Percentiles rank a stretch among this genome's conserved stretches.
These are phyloP conservation scores for Boletus rubropictus DNA, from an alignment of 768 basidiomycete species.

Conservation along the genomic window DNA sequence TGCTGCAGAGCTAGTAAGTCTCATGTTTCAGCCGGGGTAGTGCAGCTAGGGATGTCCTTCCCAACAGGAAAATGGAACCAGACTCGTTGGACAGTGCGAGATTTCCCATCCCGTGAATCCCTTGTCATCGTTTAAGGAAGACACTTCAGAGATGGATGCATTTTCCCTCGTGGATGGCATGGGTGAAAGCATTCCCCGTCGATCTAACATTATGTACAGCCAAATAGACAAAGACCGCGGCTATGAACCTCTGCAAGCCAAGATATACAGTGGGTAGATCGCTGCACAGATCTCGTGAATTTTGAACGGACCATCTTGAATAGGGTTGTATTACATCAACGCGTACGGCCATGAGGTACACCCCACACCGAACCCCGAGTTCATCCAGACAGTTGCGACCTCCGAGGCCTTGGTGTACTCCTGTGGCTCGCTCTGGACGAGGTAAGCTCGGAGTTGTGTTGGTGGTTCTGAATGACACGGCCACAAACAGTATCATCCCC, in stretches of 20 bases:
- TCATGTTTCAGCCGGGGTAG: conserved; percentile 48
- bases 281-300: conserved; percentile 8
- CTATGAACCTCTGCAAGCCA: conserved; percentile 53
- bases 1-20: conserved; percentile 72
- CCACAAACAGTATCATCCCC: conserved; percentile 66
- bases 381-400: conserved; percentile 53
- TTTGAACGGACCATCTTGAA: conserved; percentile 4
- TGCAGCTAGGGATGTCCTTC: conserved; percentile 3
- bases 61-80: conserved; percentile 62
- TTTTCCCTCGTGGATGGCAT: conserved; percentile 51
- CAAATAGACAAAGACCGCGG: conserved; percentile 42
- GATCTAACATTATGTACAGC: conserved; percentile 64
- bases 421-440: conserved; percentile 93
- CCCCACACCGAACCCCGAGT: conserved; percentile 81
- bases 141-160: conserved; percentile 31
- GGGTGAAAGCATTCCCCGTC: conserved; percentile 41
- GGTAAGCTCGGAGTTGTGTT: conserved; percentile 38
- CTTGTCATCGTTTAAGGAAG: conserved; percentile 25
- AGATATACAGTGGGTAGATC: conserved; percentile 54
- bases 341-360: conserved; percentile 89
- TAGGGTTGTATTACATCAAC: conserved; percentile 85
- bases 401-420: conserved; percentile 80
- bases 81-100: conserved; percentile 86
- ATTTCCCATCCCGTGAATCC: conserved; percentile 77
- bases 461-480: conserved; percentile 3